Evolutionary conservation across 2,329 filamentous ascomycete species (phyloP), one percentile per base, ranked within the genome.

Genomic region (Aspergillus bombycis): DNA sequence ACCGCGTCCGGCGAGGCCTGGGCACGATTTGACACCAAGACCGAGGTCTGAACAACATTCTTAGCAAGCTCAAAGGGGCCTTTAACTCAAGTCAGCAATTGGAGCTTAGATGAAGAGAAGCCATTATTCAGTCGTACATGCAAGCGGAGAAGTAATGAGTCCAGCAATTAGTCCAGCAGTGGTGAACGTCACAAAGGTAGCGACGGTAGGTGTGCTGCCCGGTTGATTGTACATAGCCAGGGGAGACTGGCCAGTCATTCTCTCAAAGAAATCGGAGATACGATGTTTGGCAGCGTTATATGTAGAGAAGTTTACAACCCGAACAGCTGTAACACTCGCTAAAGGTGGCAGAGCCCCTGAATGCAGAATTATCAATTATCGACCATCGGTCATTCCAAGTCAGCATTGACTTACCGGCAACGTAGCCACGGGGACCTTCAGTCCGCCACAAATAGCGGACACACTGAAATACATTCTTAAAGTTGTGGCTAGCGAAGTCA

Each of bases 11-110:
- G 71, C 9, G 75, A 73, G 8, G 77, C 79, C 65, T 75, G 74
- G 41, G 77, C 72, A 36, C 78, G 73, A 45, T 80, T 77, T 10
- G 79, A 77, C 64, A 83, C 79, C 54, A 83, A 69, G 38, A 83
- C 80, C 1, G 81, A 82, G 10, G 81, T 81, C 67, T 83, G 81
- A 19, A 82, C 79, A 6, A 82, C 81, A 62, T 83, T 83, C 68
- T 83, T 83, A 57, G 81, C 78, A 38, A 82, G 70, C 71, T 83
- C 81, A 58, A 83, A 81, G 1, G 81, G 81, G 63, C 80, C 80
- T 81, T 34, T 57, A 12, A 55, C 32, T 34, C 34, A 8, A 36
- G 55, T 62, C 46, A 62, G 46, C 16, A 23, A 36, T 23, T 23
- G 28, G 7, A 10, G 21, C n/a, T 14, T 19, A 32, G 16, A 10